Base-by-base conservation (phyloP, 192 early-diverging fungal species). In the Backusella psychrophila region DNA sequence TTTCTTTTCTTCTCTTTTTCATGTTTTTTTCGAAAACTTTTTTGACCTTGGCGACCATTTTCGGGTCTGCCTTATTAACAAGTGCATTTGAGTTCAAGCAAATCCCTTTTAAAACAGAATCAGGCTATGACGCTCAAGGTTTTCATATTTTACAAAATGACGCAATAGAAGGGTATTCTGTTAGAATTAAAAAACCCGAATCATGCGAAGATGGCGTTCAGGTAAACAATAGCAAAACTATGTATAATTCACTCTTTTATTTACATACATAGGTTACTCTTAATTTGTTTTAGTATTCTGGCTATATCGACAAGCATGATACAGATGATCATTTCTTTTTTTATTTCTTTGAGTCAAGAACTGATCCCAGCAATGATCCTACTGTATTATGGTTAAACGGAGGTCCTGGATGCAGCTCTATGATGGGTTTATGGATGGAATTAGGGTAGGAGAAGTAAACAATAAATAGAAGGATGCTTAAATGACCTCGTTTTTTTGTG, bases 331-430 rank as follows among this genome's bases (percentile, higher is more conserved):
- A 96, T 82, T 96, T 95, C 78, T 96, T 95, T 87, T 96, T 95
- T 82, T 96, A 94, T 94, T 98, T 99, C 89, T 98, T 99, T 83
- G 97, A 97, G 83, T 93, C 94, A 6, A 93, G 95, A 76, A 87
- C 87, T 74, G 83, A 88, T 65, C 91, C 92, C 19, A 75, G 82
- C 75, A 87, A 82, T 31, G 96, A 96, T 75, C 97, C 97, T 5
- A 80, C 92, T 29, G 76, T 92, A 1, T 82, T 95, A 63, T 94
- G 92, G 90, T 82, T 96, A 74, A 96, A 94, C 71, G 94, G 94
- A 39, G 94, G 94, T 6, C 94, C 94, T 19, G 95, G 95, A 23
- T 95, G 94, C 84, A 90, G 88, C 49, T 96, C 94, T 4, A 86
- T 94, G 69, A 94, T 93, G 7, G 94, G 94, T 2, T 82, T 93